These are phyloP conservation scores for Eucalyptus microcorys DNA, from an alignment of 345 rosid species.

Conservation along the genomic window DNA sequence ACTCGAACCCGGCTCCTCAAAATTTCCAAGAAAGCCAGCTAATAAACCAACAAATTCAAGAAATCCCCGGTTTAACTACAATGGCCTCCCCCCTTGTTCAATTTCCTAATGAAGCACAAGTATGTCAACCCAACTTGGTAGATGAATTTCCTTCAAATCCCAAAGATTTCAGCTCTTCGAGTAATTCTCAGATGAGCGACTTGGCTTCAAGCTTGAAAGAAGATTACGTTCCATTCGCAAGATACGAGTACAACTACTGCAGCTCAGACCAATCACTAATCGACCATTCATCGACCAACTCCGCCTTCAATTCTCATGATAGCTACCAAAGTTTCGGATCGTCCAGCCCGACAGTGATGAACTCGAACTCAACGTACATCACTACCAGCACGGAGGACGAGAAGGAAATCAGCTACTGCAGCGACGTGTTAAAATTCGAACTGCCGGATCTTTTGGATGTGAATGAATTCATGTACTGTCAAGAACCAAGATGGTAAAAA, in stretches of 20 bases:
- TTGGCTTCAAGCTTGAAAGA: constrained; percentile 2
- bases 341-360: constrained; percentile 46
- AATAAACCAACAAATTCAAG: neutral
- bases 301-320: neutral
- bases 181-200: neutral
- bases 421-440: constrained; percentile 44
- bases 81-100: neutral
- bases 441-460: constrained; percentile 47
- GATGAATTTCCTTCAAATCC: neutral
- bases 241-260: neutral
- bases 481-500: neutral
- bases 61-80: neutral
- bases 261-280: neutral
- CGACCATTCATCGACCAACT: constrained; percentile 5
- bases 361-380: constrained; percentile 46
- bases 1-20: neutral
- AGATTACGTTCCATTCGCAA: constrained; percentile 9
- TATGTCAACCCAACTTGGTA: neutral
- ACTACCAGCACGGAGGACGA: constrained; percentile 65
- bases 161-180: neutral
- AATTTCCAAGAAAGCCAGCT: constrained; percentile 21
- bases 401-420: constrained; percentile 56
- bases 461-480: constrained; percentile 40
- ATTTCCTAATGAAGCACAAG: neutral
- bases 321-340: constrained; percentile 24